phyloP scores from a whole-genome alignment of 306 rosid genomes.

The Ormosia emarginata region DNA sequence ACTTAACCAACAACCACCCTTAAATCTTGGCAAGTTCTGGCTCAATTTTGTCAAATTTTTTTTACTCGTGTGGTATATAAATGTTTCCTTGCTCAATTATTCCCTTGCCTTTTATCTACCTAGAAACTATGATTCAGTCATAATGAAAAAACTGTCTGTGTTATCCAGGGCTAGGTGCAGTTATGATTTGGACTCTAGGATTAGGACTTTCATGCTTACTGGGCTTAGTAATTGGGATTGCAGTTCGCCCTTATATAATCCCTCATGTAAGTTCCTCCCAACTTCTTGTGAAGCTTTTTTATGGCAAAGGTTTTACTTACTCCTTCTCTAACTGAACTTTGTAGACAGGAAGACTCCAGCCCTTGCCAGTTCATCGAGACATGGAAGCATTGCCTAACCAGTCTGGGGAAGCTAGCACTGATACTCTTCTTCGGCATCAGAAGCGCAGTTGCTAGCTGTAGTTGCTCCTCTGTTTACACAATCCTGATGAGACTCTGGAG shows the following conservation, averaged over 20 bases:
- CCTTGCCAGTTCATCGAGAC: slow-evolving; percentile 33
- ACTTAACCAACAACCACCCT: too few relatives aligned
- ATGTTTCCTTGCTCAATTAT: background rate
- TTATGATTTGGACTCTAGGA: slow-evolving; percentile 45
- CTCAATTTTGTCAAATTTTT: too few relatives aligned
- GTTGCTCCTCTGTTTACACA: background rate
- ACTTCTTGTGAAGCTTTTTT: background rate
- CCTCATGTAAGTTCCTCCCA: slow-evolving; percentile 43
- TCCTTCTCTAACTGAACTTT: slow-evolving; percentile 30
- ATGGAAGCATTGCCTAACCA: slow-evolving; percentile 75
- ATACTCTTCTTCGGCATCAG: slow-evolving; percentile 57
- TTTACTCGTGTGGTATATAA: too few relatives aligned
- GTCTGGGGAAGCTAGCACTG: slow-evolving; percentile 52
- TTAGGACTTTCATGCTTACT: slow-evolving; percentile 47
- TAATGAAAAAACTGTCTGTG: background rate
- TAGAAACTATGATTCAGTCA: background rate
- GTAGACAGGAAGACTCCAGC: slow-evolving; percentile 60
- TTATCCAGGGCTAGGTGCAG: slow-evolving; percentile 43
- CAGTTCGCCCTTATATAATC: slow-evolving; percentile 37
- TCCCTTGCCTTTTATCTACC: background rate
- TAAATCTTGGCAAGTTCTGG: too few relatives aligned
- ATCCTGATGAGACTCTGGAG: slow-evolving; percentile 35
- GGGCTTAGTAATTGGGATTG: slow-evolving; percentile 38
- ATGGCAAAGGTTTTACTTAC: slow-evolving; percentile 3
- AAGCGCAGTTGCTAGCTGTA: slow-evolving; percentile 63